These are phyloP conservation scores for Spathaspora sp. DNA, from an alignment of 805 yeast species.

Conservation along the genomic window DNA sequence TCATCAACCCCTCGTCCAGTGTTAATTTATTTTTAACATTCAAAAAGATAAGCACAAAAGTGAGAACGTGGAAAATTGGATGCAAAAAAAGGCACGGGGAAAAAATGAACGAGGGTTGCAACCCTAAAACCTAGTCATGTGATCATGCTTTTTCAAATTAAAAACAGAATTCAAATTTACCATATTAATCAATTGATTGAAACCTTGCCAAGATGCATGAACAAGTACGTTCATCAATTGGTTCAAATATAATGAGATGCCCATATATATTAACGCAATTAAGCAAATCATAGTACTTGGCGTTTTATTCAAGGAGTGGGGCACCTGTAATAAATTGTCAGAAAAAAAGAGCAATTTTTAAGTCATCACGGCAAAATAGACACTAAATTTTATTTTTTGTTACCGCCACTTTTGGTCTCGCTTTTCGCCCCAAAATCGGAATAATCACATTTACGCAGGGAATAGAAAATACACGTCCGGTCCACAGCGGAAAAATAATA, in stretches of 20 bases:
- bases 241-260: not conserved
- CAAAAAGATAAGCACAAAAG: not conserved
- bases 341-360: too few species aligned
- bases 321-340: not conserved
- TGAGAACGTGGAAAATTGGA: not conserved
- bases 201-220: not conserved
- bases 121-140: not conserved
- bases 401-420: not conserved
- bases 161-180: not conserved
- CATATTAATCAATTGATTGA: not conserved
- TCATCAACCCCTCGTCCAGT: not conserved
- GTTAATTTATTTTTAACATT: not conserved
- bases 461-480: not conserved
- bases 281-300: not conserved
- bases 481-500: not conserved
- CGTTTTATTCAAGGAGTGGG: not conserved
- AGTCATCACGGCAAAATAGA: not conserved
- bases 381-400: not conserved
- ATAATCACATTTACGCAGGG: not conserved
- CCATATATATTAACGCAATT: not conserved
- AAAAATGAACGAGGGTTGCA: not conserved
- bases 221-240: not conserved
- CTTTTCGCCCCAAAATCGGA: not conserved
- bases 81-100: not conserved
- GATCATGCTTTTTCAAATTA: not conserved